Base-by-base conservation (phyloP, 2,329 filamentous ascomycete genomes). In the Verticillium isaacii region DNA sequence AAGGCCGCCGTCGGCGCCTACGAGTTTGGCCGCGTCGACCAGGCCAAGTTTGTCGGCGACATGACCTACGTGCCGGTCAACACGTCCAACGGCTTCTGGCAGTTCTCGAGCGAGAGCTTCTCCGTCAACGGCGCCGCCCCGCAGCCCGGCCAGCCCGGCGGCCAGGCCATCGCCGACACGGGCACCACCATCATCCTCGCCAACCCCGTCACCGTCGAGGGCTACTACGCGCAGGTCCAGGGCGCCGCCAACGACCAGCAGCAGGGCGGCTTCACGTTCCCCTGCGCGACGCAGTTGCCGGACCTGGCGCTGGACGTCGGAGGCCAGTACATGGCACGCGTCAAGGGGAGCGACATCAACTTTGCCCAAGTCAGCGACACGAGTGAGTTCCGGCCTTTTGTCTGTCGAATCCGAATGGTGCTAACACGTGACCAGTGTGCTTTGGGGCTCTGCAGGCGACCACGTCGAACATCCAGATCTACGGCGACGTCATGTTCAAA, bases 21-120 rank as follows among this genome's bases (percentile, higher is more conserved):
- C 75, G 87, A 92, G 70, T 93, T 93, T 68, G 91, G 91, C 63
- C 81, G 74, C 67, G 87, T 93, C 68, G 88, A 93, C 71, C 70
- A 69, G 1, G 76, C 76, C 61, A 86, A 90, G 68, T 90, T 89
- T 72, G 78, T 73, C 2, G 90, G 89, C 37, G 68, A 80, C 4
- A 81, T 93, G 68, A 74, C 80, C 25, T 91, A 87, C 71, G 79
- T 87, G 23, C 77, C 82, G 11, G 80, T 92, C 64, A 84, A 91
- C 70, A 80, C 79, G 19, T 80, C 79, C 12, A 75, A 79, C 36
- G 90, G 89, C 9, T 92, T 88, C 78, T 93, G 90, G 90, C 79
- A 89, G 70, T 85, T 91, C 69, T 70, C 79, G 15, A 85, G 84
- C 6, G 78, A 78, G 29, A 76, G 77, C 56, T 90, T 88, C 69